Percentiles rank a stretch among this genome's conserved stretches.
Evolutionary conservation across 2,329 filamentous ascomycete species (phyloP).

Genomic region (Ascochyta fabae): DNA sequence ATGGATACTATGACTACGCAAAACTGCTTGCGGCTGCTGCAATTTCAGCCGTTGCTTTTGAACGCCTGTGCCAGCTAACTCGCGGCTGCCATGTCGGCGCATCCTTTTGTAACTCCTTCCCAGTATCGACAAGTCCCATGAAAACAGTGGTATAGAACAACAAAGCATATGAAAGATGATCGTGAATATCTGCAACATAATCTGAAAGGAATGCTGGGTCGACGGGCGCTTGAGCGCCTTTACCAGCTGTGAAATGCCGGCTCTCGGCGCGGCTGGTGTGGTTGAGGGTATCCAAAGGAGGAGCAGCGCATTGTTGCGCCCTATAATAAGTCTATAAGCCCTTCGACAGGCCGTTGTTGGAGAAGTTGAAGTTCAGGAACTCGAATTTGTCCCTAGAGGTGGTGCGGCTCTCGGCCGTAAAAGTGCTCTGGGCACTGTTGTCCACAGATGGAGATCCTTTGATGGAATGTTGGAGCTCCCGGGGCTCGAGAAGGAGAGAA

Average conservation of each 20-base stretch:
- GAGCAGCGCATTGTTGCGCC: conserved; percentile 30
- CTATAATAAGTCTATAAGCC: conserved; percentile 37
- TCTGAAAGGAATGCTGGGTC: conserved; percentile 2
- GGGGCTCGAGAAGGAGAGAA: conserved; percentile 81
- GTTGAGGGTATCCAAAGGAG: conserved; percentile 20
- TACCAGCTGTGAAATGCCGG: conserved; percentile 15
- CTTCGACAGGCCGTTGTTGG: conserved; percentile 37
- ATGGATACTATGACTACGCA: conserved; percentile 12
- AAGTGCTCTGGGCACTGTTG: conserved; percentile 31
- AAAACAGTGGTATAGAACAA: conserved; percentile 46
- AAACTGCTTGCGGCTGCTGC: conserved; percentile 1
- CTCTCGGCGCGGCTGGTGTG: not conserved
- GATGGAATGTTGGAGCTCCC: conserved; percentile 55
- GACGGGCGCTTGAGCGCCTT: conserved; percentile 22
- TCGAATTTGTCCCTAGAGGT: conserved; percentile 47
- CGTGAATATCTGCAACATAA: conserved; percentile 38
- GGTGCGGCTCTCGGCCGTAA: conserved; percentile 39
- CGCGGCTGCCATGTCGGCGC: conserved; percentile 3
- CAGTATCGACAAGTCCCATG: conserved; percentile 8
- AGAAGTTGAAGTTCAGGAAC: conserved; percentile 48
- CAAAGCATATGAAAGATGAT: conserved; percentile 34
- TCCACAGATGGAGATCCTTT: conserved; percentile 38
- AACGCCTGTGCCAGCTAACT: conserved; percentile 3
- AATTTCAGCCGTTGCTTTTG: conserved; percentile 7
- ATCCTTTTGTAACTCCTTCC: conserved; percentile 18